Conservation (phyloP, 495 filamentous ascomycete species). For the Aspergillus olivimuriae region DNA sequence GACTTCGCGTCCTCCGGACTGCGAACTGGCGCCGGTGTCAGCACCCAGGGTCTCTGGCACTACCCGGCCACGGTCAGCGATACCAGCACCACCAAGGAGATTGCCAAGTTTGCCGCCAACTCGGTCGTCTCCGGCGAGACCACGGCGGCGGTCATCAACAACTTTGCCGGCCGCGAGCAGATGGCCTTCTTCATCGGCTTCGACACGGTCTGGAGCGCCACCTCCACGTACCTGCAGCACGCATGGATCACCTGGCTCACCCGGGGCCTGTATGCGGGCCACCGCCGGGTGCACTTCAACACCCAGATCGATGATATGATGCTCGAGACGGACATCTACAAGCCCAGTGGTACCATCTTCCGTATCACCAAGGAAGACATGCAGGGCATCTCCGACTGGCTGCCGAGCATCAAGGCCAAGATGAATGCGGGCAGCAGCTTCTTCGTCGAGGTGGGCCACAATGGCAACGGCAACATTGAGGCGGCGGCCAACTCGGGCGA, state of each 20-base stretch:
- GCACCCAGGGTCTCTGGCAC: slow-evolving; percentile 49
- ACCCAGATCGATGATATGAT: slow-evolving; percentile 66
- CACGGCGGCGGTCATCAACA: slow-evolving; percentile 57
- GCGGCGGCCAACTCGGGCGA: slow-evolving; percentile 29
- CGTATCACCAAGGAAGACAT: slow-evolving; percentile 47
- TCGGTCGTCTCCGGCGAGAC: slow-evolving; percentile 16
- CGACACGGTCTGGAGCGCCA: slow-evolving; percentile 49
- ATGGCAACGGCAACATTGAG: slow-evolving; percentile 57
- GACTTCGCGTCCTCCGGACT: slow-evolving; percentile 47
- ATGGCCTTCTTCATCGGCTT: slow-evolving; percentile 56
- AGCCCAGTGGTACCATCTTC: slow-evolving; percentile 36
- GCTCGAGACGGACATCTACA: slow-evolving; percentile 49
- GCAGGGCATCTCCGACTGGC: slow-evolving; percentile 43
- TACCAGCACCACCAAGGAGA: slow-evolving; percentile 42
- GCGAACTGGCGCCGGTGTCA: slow-evolving; percentile 43
- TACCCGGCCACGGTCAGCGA: slow-evolving; percentile 52
- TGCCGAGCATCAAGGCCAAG: slow-evolving; percentile 40
- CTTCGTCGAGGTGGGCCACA: slow-evolving; percentile 53
- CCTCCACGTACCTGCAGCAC: slow-evolving; percentile 53
- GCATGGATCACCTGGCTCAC: slow-evolving; percentile 60
- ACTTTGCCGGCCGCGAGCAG: slow-evolving; percentile 50
- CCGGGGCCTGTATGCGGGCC: slow-evolving; percentile 48
- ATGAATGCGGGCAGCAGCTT: slow-evolving; percentile 50
- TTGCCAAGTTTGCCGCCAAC: slow-evolving; percentile 45
- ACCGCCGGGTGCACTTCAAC: slow-evolving; percentile 49